Percentiles rank a stretch among this genome's conserved stretches.
Evolutionary conservation across 2,329 filamentous ascomycete species (phyloP).

Genomic region (Xylariaceae sp.): DNA sequence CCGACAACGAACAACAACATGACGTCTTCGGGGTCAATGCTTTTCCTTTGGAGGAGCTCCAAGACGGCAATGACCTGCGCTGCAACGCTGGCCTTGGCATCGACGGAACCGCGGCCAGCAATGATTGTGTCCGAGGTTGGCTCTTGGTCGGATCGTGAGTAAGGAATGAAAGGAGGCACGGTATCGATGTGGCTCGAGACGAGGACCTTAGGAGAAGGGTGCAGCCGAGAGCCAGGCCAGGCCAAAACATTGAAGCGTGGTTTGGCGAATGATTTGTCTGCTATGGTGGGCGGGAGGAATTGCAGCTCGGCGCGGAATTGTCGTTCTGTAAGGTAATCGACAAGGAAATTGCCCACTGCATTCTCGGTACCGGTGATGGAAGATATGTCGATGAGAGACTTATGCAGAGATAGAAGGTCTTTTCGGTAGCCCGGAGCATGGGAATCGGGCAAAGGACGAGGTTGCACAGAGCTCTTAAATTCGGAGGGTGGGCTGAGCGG

Average conservation of each 20-base stretch:
- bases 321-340: slow-evolving; percentile 55
- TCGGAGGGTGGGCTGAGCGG: too few species aligned
- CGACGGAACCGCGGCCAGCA: slow-evolving; percentile 70
- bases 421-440: slow-evolving; percentile 38
- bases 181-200: slow-evolving; percentile 79
- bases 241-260: slow-evolving; percentile 74
- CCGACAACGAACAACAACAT: slow-evolving; percentile 70
- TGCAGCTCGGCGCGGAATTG: slow-evolving; percentile 45
- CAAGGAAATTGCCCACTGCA: slow-evolving; percentile 64
- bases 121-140: slow-evolving; percentile 50
- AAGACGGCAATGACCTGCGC: slow-evolving; percentile 68
- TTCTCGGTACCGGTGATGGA: slow-evolving; percentile 70
- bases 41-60: slow-evolving; percentile 42
- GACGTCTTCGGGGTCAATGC: slow-evolving; percentile 47
- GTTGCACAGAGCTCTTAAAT: too few species aligned
- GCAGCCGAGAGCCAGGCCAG: slow-evolving; percentile 47
- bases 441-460: too few species aligned
- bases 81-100: slow-evolving; percentile 67
- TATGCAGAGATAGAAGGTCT: slow-evolving; percentile 67
- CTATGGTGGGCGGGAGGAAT: slow-evolving; percentile 34
- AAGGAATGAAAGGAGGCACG: slow-evolving; percentile 69
- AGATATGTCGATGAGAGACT: slow-evolving; percentile 67
- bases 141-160: slow-evolving; percentile 50
- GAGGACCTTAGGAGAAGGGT: slow-evolving; percentile 55
- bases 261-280: slow-evolving; percentile 16